Base-by-base conservation (phyloP, 768 basidiomycete species). In the Stropharia rugosoannulata region DNA sequence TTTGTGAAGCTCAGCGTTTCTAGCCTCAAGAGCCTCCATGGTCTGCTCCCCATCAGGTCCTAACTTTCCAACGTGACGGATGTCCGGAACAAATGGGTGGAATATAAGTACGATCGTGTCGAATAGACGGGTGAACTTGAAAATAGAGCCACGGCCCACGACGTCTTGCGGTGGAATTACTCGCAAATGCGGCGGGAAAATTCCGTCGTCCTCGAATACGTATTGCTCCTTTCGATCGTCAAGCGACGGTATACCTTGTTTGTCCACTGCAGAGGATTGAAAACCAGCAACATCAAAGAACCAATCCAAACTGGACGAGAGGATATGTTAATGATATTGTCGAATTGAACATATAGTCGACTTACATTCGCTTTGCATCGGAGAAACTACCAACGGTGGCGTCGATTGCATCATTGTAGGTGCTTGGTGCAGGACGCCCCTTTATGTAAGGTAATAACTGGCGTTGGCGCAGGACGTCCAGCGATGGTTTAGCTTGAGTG, bases 131-230 rank as follows among this genome's bases (percentile, higher is more conserved):
- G 25, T 51, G 6, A 52, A 54, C n/a, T 63, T 50, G 53, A 65
- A 67, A 47, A 64, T 67, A 9, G 56, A 18, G 12, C 19, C 36
- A 25, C 22, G 29, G 22, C 54, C 51, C 40, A 4, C 54, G 9
- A 18, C 11, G 5, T 32, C 9, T 32, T 6, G 1, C 29, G 9
- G 29, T 11, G 64, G 66, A 45, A 67, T 56, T 35, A 32, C 16
- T 37, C 55, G 29, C 43, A 65, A 54, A 41, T 58, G 54, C 19
- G 66, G 66, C 10, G 66, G 66, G 44, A 62, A 65, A 3, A 49
- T 27, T 19, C 62, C 57, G 8, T 59, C 40, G 25, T 53, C 47
- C 9, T 51, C 58, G 46, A 57, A 66, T 32, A 58, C 56, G 36
- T 61, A 67, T 22, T 57, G 25, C 15, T 56, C 27, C 48, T 45